Percentiles rank a stretch among this genome's conserved stretches.
phyloP scores from a whole-genome alignment of 2,329 filamentous ascomycete genomes.

The Trichoderma semiorbis region DNA sequence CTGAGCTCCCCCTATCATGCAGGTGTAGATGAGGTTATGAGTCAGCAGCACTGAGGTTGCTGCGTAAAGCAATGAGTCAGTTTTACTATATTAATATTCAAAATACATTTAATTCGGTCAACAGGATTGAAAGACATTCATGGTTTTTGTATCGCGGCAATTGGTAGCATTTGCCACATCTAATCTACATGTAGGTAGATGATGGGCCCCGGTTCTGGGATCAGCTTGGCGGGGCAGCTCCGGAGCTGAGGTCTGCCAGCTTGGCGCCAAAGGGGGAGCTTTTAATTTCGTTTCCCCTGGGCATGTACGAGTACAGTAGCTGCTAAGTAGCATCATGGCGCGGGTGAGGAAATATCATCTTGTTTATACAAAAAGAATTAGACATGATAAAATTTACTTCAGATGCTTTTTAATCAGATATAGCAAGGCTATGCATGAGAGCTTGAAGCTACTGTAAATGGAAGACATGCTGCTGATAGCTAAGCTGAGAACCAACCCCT shows the following conservation, averaged over 20 bases:
- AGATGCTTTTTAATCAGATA: background rate
- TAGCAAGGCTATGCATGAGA: background rate
- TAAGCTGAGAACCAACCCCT: background rate
- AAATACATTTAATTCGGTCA: background rate
- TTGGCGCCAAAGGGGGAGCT: slow-evolving; percentile 1
- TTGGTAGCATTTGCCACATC: background rate
- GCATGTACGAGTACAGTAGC: background rate
- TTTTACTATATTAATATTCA: background rate
- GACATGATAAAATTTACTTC: background rate
- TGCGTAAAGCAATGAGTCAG: background rate
- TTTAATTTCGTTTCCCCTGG: background rate
- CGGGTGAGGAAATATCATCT: background rate
- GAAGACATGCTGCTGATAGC: background rate
- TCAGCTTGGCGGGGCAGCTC: slow-evolving; percentile 11
- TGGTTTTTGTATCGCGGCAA: background rate
- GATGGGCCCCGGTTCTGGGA: background rate
- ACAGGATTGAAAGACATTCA: background rate
- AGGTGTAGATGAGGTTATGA: background rate
- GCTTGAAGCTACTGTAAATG: background rate
- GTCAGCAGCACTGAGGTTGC: background rate
- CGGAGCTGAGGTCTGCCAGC: background rate
- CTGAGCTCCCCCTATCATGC: background rate
- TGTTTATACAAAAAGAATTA: too few relatives aligned
- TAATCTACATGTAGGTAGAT: background rate
- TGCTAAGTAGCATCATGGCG: background rate